Base-by-base conservation (phyloP, 805 yeast genomes). In the Pichia nanzhaoensis region DNA sequence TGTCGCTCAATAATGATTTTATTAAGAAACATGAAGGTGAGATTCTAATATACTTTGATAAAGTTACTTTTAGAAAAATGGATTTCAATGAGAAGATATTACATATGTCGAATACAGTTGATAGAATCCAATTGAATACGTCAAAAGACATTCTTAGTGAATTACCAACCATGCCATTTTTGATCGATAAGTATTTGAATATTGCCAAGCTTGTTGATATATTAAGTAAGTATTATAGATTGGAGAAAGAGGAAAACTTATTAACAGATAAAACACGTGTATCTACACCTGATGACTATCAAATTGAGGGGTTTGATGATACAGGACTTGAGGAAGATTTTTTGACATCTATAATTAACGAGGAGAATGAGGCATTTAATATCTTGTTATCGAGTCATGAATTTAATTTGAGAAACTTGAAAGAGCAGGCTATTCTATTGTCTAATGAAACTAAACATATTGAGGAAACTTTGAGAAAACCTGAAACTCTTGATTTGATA, bases 11-110 rank as follows among this genome's bases (percentile, higher is more conserved):
- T 61, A 56, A 56, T 1, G 63, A 59, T 6, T 89, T 91, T 54
- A 70, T 91, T 18, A 67, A 70, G 2, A 68, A 66, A 14, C 81
- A 83, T 55, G 71, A 71, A 42, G 63, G 53, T 0, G 86, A 85
- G 52, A 64, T 89, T 7, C 55, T 70, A n/a, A 78, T 77, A 16
- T 91, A 86, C 64, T 75, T 84, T 53, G 86, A 79, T 56, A 77
- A 75, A 47, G 71, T 90, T 27, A 83, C 95, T 0, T 80, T 81
- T 4, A 67, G 85, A 44, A 81, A 78, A 53, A 64, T 81, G 54
- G 91, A 55, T 45, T 81, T 82, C 57, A 74, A 73, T 41, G 77
- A 76, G 34, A 81, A 75, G 57, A 61, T 67, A 8, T 63, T 82
- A 49, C 79, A 77, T 41, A 64, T 82, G 52, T 73, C 80, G 46